Evolutionary conservation across 2,329 filamentous ascomycete species (phyloP).

Genomic region (Fusarium tanahbumbuense): DNA sequence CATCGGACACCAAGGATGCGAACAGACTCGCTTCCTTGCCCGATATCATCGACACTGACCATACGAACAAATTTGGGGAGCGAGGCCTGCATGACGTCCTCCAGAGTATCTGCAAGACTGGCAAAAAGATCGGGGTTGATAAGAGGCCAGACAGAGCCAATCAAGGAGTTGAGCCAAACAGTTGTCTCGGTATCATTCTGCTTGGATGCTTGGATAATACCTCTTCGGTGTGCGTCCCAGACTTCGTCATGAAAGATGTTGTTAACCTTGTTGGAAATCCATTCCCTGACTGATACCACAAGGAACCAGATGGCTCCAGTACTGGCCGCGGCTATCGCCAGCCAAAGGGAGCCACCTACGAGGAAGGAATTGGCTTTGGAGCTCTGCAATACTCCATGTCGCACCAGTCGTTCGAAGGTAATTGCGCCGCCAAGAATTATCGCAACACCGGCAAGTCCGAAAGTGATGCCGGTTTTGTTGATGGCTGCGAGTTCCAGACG

Average conservation of each 20-base stretch:
- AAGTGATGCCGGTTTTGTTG: constrained; percentile 50
- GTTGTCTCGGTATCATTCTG: constrained; percentile 70
- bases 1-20: constrained; percentile 78
- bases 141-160: constrained; percentile 77
- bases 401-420: constrained; percentile 39
- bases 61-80: constrained; percentile 76
- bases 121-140: constrained; percentile 81
- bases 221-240: constrained; percentile 72
- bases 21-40: constrained; percentile 77
- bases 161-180: constrained; percentile 77
- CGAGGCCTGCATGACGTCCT: constrained; percentile 84
- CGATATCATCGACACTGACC: constrained; percentile 80
- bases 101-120: constrained; percentile 75
- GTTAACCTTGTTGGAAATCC: constrained; percentile 70
- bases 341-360: constrained; percentile 42
- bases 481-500: constrained; percentile 49
- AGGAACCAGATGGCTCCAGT: constrained; percentile 49
- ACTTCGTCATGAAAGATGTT: constrained; percentile 75
- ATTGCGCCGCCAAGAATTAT: constrained; percentile 48
- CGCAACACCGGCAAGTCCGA: constrained; percentile 53
- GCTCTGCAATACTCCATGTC: constrained; percentile 16
- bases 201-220: constrained; percentile 57
- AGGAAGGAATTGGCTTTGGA: constrained; percentile 28
- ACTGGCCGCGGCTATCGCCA: constrained; percentile 45
- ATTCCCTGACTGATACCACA: constrained; percentile 64